These are phyloP conservation scores for Dactylellina haptotyla DNA, from an alignment of 2,329 filamentous ascomycete genomes.

Conservation along the genomic window DNA sequence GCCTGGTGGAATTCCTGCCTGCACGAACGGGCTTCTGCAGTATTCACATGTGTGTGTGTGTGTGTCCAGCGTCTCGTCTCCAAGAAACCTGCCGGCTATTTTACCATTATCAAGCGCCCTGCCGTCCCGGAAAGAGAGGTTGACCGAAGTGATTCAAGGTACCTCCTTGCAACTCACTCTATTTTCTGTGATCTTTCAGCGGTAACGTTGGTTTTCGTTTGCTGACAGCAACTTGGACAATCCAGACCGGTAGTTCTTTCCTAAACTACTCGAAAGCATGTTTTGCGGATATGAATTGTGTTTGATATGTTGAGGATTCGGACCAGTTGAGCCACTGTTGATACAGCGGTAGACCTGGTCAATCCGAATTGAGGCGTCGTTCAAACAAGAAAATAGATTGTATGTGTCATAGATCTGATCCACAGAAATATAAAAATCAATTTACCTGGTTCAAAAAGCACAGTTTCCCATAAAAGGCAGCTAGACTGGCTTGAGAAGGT, in stretches of 20 bases:
- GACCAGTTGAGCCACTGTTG: conserved; percentile 29
- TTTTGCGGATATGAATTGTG: conserved; percentile 22
- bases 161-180: conserved; percentile 28
- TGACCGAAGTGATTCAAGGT: conserved; percentile 30
- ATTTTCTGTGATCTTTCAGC: not conserved
- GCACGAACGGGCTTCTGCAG: too few species aligned
- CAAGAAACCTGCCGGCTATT: conserved; percentile 15
- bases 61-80: conserved; percentile 27
- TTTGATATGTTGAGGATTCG: conserved; percentile 24
- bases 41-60: conserved; percentile 23
- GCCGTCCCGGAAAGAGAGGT: conserved; percentile 6
- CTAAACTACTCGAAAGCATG: not conserved
- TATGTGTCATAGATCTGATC: conserved; percentile 3
- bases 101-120: conserved; percentile 20
- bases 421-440: conserved; percentile 30
- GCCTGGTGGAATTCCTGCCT: too few species aligned
- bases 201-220: not conserved
- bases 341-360: conserved; percentile 17
- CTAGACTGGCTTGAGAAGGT: conserved; percentile 26
- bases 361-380: conserved; percentile 22
- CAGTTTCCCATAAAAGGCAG: not conserved
- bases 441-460: conserved; percentile 39
- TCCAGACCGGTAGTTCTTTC: too few species aligned
- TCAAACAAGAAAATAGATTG: conserved; percentile 8
- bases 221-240: too few species aligned